These are phyloP conservation scores for Ilex paraguariensis DNA, from an alignment of 305 asterid genomes.

Conservation along the genomic window DNA sequence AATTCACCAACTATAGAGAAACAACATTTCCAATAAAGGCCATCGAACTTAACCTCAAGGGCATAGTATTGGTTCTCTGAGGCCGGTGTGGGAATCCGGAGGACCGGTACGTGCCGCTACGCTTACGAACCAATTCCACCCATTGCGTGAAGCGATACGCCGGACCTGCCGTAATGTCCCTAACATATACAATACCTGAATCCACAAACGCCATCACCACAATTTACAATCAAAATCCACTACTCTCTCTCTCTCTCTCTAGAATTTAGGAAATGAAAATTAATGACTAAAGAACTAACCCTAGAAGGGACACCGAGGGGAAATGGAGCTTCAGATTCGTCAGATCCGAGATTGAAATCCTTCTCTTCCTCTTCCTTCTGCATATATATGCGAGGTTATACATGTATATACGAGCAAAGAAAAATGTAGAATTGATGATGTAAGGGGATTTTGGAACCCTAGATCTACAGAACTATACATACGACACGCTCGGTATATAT, in stretches of 20 bases:
- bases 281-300: slow-evolving; percentile 30
- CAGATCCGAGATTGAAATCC: slow-evolving; percentile 63
- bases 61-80: slow-evolving; percentile 51
- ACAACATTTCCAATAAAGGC: slow-evolving; percentile 5
- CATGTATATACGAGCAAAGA: slow-evolving; percentile 12
- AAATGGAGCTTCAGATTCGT: slow-evolving; percentile 70
- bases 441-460: no score
- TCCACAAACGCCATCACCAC: slow-evolving; percentile 3
- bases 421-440: slow-evolving; percentile 4
- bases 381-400: slow-evolving; percentile 28
- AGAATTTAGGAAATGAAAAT: no score
- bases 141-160: slow-evolving; percentile 91
- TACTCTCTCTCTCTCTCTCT: background rate
- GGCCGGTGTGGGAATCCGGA: slow-evolving; percentile 82
- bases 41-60: slow-evolving; percentile 53
- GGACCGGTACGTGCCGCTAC: slow-evolving; percentile 74
- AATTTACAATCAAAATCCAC: background rate
- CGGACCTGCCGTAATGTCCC: slow-evolving; percentile 94
- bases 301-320: slow-evolving; percentile 96
- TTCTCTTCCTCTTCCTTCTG: slow-evolving; percentile 84
- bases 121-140: slow-evolving; percentile 93
- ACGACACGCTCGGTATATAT: slow-evolving; percentile 5
- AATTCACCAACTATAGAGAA: background rate
- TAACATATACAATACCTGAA: slow-evolving; percentile 94
- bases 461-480: slow-evolving; percentile 6